Base-by-base conservation (phyloP, 2,329 filamentous ascomycete species). In the Macrophomina pseudophaseolina region DNA sequence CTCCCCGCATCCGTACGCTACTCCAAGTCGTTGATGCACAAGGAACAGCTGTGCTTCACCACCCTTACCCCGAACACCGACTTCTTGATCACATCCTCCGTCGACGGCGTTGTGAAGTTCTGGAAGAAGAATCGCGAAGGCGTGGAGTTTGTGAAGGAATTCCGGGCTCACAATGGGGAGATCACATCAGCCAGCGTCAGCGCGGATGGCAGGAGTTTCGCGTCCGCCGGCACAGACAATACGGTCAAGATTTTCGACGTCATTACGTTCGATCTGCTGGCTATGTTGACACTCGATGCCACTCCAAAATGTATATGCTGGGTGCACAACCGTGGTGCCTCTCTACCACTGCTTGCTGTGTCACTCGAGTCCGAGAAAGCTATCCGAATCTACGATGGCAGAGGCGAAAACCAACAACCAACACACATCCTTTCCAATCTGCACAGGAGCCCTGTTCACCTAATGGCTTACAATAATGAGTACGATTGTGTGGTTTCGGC, bases 91-190 rank as follows among this genome's bases (percentile, higher is more conserved):
- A 99, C 95, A 1, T 92, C 91, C 68, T 98, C 95, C 0, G 82
- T 92, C 51, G 95, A 99, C 76, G 96, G 96, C n/a, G 91, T 94
- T 0, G 94, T 98, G 72, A 99, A 99, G 79, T 99, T 99, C 78
- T 99, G 95, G 95, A 99, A 99, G 82, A 99, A 99, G 82, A 87
- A 91, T 70, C 90, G 88, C 1, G 89, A 92, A 40, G 92, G 92
- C 0, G 91, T 99, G 67, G 96, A 99, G 80, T 99, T 99, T 75
- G 94, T 98, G 64, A 99, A 99, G 81, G 94, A 99, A 80, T 99
- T 97, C 82, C 90, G 90, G 75, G 94, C 95, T 7, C 96, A 99
- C 80, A 85, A 87, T 66, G 92, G 92, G 62, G 92, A 96, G 75
- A 92, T 98, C 74, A 88, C 85, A 68, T 91, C 90, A 33, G 92